Evolutionary conservation across 768 basidiomycete species (phyloP).

Genomic region (Amanita pseudoporphyria): DNA sequence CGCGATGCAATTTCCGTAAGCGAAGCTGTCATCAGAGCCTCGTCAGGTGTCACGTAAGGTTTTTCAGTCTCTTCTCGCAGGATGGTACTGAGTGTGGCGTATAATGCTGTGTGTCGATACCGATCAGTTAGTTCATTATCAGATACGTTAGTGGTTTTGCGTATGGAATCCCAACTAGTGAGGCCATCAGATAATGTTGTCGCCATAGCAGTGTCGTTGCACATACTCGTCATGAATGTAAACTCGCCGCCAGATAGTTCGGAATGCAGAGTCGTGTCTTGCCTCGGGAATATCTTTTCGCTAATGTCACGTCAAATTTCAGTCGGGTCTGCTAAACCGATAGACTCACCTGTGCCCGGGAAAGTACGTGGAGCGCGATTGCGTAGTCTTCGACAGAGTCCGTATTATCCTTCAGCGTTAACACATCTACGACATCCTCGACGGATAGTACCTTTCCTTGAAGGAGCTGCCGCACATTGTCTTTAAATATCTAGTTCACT

Average conservation of each 20-base stretch:
- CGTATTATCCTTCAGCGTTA: conserved; percentile 78
- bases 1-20: conserved; percentile 53
- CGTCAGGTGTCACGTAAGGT: conserved; percentile 44
- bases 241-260: conserved; percentile 79
- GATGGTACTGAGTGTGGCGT: conserved; percentile 47
- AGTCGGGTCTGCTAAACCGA: background rate
- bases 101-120: conserved; percentile 69
- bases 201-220: background rate
- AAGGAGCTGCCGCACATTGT: conserved; percentile 55
- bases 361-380: conserved; percentile 58
- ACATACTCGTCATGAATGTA: conserved; percentile 82
- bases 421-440: conserved; percentile 76
- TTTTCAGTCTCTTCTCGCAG: conserved; percentile 36
- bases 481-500: conserved; percentile 52
- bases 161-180: conserved; percentile 67
- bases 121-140: conserved; percentile 68
- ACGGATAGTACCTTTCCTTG: conserved; percentile 65
- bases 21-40: conserved; percentile 51
- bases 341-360: conserved; percentile 35
- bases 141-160: conserved; percentile 63
- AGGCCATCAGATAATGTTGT: background rate
- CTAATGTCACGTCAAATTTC: background rate
- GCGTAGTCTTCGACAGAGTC: conserved; percentile 52
- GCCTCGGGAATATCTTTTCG: conserved; percentile 59
- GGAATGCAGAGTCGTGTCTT: conserved; percentile 58